Evolutionary conservation across 805 yeast genomes (phyloP), one percentile per base, ranked within the genome.

Genomic region (Ogataea degrootiae): DNA sequence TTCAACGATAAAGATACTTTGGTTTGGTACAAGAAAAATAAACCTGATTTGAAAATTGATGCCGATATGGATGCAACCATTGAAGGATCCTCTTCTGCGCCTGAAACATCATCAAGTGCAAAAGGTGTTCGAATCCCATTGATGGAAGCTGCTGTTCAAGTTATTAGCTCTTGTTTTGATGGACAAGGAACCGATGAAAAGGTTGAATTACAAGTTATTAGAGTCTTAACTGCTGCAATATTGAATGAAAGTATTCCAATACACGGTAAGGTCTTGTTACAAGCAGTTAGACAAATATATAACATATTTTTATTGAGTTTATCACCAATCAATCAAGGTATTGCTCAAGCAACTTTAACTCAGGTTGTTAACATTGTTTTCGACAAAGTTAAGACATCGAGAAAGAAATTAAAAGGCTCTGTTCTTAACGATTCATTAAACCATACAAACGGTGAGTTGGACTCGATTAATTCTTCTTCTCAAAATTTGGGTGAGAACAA

Each of bases 301-400:
- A 91, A 90, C 63, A 87, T 95, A 26, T 95, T 92, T 60, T 84
- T 94, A 38, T 76, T 88, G 47, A 89, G 97, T 0, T 73, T 86
- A 50, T 82, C 85, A 17, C 81, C 92, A 3, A 73, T 86, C 23
- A 92, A 90, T 62, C 99, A 94, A 68, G 87, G 90, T 1, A 83
- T 91, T 50, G 98, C 99, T 0, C 98, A 95, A 70, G 98, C 96
- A 1, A 85, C 94, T 7, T 74, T 94, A 54, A 87, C 95, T 3
- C 99, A 94, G 68, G 85, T 92, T 59, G 88, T 94, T 21, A 82
- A 83, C 46, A 82, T 87, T 8, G 84, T 91, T 11, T 94, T 89
- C 69, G 96, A 87, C 52, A 79, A 94, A 52, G 79, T 81, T 14
- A 45, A 52, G 16, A 21, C 43, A 6, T 39, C 44, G 3, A 47